Percentiles rank a stretch among this genome's conserved stretches.
phyloP scores from a whole-genome alignment of 1,284 basidiomycete species.

The Trichosporon sp. region DNA sequence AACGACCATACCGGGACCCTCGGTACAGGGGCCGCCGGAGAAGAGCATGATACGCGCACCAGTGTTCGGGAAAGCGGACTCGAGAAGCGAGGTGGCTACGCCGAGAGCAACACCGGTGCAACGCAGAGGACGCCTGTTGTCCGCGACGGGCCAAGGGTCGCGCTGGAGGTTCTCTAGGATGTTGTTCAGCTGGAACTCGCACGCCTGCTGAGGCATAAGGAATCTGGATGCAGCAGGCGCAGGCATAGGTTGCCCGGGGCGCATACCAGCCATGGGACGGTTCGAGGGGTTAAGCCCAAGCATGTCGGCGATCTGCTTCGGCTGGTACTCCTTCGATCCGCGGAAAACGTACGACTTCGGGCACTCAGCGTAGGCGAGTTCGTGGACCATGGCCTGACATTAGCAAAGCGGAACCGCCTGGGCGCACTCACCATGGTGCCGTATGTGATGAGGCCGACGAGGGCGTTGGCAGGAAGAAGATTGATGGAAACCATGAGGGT shows the following conservation, averaged over 20 bases:
- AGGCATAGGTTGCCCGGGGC: constrained; percentile 75
- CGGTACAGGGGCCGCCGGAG: constrained; percentile 91
- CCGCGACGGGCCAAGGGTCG: constrained; percentile 97
- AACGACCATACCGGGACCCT: constrained; percentile 96
- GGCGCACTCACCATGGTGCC: constrained; percentile 95
- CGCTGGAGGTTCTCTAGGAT: constrained; percentile 84
- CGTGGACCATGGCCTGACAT: constrained; percentile 88
- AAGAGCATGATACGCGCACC: constrained; percentile 96
- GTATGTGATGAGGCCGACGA: constrained; percentile 92
- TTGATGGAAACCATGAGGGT: constrained; percentile 88
- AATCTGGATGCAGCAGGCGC: constrained; percentile 81
- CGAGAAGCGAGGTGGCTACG: constrained; percentile 90
- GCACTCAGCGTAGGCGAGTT: constrained; percentile 93
- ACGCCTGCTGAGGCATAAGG: constrained; percentile 85
- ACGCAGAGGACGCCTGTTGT: constrained; percentile 87
- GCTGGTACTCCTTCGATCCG: constrained; percentile 94
- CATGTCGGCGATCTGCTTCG: constrained; percentile 99
- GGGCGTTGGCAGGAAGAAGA: constrained; percentile 84
- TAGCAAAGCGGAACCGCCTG: too few species aligned
- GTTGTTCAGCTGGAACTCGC: constrained; percentile 93
- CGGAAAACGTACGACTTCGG: constrained; percentile 99
- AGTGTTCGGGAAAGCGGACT: constrained; percentile 70
- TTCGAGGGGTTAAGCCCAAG: constrained; percentile 67
- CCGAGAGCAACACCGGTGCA: constrained; percentile 94
- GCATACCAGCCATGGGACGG: constrained; percentile 48